Conservation (phyloP, 1,284 basidiomycete species). For the Ganoderma sinense region DNA sequence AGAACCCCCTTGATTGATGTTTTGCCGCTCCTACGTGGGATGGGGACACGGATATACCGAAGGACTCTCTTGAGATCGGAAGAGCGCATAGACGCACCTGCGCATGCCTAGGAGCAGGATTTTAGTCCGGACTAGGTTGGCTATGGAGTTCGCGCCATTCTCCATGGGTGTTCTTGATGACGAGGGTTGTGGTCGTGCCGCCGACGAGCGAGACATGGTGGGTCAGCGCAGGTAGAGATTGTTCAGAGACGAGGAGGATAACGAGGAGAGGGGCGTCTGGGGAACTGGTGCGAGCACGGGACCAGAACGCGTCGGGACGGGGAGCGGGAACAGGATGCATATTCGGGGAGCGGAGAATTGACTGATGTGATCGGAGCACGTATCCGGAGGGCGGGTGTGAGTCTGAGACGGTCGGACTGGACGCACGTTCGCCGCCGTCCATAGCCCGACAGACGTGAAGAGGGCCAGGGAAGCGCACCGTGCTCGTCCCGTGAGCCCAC, state of each 20-base stretch:
- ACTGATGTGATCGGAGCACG: neutral
- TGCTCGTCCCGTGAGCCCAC: slow-evolving; percentile 1
- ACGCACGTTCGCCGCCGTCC: slow-evolving; percentile 13
- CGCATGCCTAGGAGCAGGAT: slow-evolving; percentile 83
- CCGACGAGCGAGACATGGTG: slow-evolving; percentile 11
- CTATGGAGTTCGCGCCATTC: slow-evolving; percentile 3
- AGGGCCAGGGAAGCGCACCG: neutral
- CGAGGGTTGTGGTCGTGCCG: neutral
- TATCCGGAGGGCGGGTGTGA: neutral
- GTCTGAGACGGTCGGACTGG: neutral
- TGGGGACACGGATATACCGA: neutral
- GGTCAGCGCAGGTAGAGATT: neutral
- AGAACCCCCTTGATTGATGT: slow-evolving; percentile 92
- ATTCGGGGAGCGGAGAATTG: slow-evolving; percentile 1
- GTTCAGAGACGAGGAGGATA: neutral
- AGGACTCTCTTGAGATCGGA: neutral
- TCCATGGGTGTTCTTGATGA: neutral
- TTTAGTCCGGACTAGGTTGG: slow-evolving; percentile 58
- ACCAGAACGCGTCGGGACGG: slow-evolving; percentile 15
- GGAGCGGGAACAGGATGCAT: too few relatives aligned
- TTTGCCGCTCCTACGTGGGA: slow-evolving; percentile 81
- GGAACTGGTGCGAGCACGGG: slow-evolving; percentile 10
- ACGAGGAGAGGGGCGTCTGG: neutral
- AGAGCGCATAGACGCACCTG: slow-evolving; percentile 55
- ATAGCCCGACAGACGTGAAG: neutral